phyloP scores from a whole-genome alignment of 495 filamentous ascomycete species.

The Xylaria longipes region DNA sequence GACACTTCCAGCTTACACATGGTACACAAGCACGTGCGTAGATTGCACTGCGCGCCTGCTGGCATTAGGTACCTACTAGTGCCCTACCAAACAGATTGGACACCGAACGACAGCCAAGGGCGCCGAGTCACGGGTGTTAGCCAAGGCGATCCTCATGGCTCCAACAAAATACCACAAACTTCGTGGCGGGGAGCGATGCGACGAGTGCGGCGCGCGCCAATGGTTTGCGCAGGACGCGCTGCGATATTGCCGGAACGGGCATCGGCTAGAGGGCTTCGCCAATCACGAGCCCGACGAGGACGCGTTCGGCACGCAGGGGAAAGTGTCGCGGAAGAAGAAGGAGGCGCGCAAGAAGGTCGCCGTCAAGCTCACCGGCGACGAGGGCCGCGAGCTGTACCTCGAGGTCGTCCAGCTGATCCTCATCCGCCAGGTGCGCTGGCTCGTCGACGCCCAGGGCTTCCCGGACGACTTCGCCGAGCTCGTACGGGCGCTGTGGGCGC shows the following conservation, averaged over 20 bases:
- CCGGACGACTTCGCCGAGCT: conserved; percentile 54
- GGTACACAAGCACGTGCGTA: neutral
- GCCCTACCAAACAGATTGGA: neutral
- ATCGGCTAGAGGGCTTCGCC: conserved; percentile 55
- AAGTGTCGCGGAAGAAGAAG: conserved; percentile 46
- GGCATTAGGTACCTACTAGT: neutral
- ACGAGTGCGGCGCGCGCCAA: conserved; percentile 54
- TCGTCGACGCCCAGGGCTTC: conserved; percentile 51
- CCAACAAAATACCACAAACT: conserved; percentile 42
- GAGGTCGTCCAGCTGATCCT: conserved; percentile 82
- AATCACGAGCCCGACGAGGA: conserved; percentile 71
- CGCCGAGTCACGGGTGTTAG: neutral
- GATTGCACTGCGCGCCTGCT: neutral
- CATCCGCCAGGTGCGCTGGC: conserved; percentile 48
- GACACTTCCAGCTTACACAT: neutral
- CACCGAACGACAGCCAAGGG: neutral
- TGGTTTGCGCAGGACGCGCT: conserved; percentile 58
- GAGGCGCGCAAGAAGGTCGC: conserved; percentile 62
- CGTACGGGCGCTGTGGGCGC: conserved; percentile 58
- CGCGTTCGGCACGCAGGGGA: conserved; percentile 71
- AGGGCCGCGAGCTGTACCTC: conserved; percentile 78
- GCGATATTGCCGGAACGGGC: conserved; percentile 61
- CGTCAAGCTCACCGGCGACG: conserved; percentile 65
- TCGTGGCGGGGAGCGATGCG: conserved; percentile 50
- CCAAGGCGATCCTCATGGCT: conserved; percentile 25